Evolutionary conservation across 176 grass and related monocot species (phyloP), one percentile per base, ranked within the genome.

Genomic region (Leersia perrieri): DNA sequence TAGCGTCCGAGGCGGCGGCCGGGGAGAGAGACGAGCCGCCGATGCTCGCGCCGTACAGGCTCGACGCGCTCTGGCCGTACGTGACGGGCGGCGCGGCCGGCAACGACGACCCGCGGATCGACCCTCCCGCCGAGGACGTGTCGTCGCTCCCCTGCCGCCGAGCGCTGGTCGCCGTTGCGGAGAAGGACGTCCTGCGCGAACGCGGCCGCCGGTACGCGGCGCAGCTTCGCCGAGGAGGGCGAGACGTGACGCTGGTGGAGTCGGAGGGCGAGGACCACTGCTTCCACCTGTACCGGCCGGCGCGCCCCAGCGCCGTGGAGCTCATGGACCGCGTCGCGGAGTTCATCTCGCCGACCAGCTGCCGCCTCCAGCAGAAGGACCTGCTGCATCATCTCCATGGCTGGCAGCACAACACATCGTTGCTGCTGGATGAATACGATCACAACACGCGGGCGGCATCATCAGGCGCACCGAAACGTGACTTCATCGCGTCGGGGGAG

Each of bases 191-290:
- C 16, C 0, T 5, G 1, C 16, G 51, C 0, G 51, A 81, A 5
- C 67, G 79, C 0, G 67, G 26, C 34, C 13, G 33, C 16, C 78
- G 66, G 34, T 81, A 60, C 49, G 51, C 51, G 11, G 49, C 66
- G 1, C 22, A 11, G 78, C 34, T 79, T 30, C 66, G 34, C 1
- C 16, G 29, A 35, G 23, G 44, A 13, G 23, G 33, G 78, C 4
- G 34, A 81, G 34, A n/a, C n/a, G 79, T 81, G 67, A 71, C 9
- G 66, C 26, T 81, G 18, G 35, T 71, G 51, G 79, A 71, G 79
- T 81, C 66, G 3, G 20, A 71, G 10, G 79, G 67, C 35, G 44
- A 25, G 62, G 79, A 71, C 18, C 78, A 81, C 10, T 34, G 49
- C 5, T 81, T 81, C 78, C 78, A 81, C 66, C 25, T 81, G 5